These are phyloP conservation scores for Nigrospora osmanthi DNA, from an alignment of 2,329 filamentous ascomycete genomes.

Conservation along the genomic window DNA sequence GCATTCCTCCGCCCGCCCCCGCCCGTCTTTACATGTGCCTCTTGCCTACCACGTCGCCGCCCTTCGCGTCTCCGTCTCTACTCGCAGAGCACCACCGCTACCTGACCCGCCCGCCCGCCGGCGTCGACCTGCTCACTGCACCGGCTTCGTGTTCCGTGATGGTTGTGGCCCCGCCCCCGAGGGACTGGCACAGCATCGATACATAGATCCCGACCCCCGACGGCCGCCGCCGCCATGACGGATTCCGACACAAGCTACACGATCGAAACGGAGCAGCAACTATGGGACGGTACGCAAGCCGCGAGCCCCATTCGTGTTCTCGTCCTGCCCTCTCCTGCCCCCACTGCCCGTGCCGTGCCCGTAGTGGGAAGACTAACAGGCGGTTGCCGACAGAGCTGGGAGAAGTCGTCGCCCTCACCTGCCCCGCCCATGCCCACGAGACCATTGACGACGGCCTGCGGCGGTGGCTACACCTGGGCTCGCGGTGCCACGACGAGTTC, in stretches of 20 bases:
- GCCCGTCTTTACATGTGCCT: too few relatives aligned
- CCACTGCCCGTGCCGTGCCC: too few relatives aligned
- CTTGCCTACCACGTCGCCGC: too few relatives aligned
- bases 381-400: background rate
- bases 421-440: constrained; percentile 38
- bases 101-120: too few relatives aligned
- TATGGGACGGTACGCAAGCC: constrained; percentile 69
- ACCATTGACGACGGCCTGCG: constrained; percentile 78
- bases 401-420: constrained; percentile 34
- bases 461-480: constrained; percentile 72
- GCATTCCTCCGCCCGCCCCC: too few relatives aligned
- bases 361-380: too few relatives aligned
- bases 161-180: background rate
- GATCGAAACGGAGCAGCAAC: constrained; percentile 74
- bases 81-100: too few relatives aligned
- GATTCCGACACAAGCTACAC: constrained; percentile 61
- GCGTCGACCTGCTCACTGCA: too few relatives aligned
- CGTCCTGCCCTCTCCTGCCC: too few relatives aligned
- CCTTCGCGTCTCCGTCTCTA: too few relatives aligned
- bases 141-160: too few relatives aligned
- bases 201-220: constrained; percentile 8
- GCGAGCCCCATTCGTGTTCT: too few relatives aligned
- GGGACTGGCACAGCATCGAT: constrained; percentile 1
- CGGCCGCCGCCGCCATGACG: constrained; percentile 33
- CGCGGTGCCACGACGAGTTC: constrained; percentile 68